phyloP scores from a whole-genome alignment of 495 filamentous ascomycete species.

The Penicillium flavigenum region DNA sequence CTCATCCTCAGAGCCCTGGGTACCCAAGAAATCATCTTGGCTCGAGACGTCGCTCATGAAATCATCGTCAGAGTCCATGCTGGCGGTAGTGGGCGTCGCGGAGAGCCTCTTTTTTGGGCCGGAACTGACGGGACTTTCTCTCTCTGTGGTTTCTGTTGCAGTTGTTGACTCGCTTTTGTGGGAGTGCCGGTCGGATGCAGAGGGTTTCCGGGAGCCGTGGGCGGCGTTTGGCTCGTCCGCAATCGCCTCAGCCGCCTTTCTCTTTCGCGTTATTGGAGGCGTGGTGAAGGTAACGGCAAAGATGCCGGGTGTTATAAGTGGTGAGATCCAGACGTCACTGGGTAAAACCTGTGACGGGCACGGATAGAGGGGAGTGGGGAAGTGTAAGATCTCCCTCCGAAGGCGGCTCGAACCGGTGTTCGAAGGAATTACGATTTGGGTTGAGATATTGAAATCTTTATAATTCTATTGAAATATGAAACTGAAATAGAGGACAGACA shows the following conservation, averaged over 20 bases:
- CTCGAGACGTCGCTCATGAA: slow-evolving; percentile 85
- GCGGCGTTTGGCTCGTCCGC: slow-evolving; percentile 38
- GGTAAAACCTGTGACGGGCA: slow-evolving; percentile 8
- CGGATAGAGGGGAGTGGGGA: slow-evolving; percentile 12
- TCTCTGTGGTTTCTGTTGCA: slow-evolving; percentile 12
- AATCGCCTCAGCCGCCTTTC: slow-evolving; percentile 81
- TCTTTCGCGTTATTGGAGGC: slow-evolving; percentile 75
- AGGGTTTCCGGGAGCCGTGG: slow-evolving; percentile 28
- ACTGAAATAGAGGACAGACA: too few species aligned
- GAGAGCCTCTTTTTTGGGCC: slow-evolving; percentile 25
- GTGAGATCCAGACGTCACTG: slow-evolving; percentile 7
- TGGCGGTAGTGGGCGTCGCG: slow-evolving; percentile 46
- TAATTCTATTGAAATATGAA: not conserved
- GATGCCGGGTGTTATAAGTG: slow-evolving; percentile 14
- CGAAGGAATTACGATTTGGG: not conserved
- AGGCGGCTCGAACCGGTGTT: not conserved
- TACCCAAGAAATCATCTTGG: slow-evolving; percentile 65
- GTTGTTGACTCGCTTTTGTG: slow-evolving; percentile 15
- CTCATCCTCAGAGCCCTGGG: slow-evolving; percentile 73
- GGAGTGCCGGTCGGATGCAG: slow-evolving; percentile 13
- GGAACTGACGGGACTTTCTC: slow-evolving; percentile 11
- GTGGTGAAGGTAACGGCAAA: slow-evolving; percentile 51
- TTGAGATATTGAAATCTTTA: not conserved
- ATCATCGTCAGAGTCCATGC: slow-evolving; percentile 97
- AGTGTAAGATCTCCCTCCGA: slow-evolving; percentile 2